Percentiles rank a stretch among this genome's conserved stretches.
Conservation (phyloP, 169 alveolate species). For the Eimeria maxima region DNA sequence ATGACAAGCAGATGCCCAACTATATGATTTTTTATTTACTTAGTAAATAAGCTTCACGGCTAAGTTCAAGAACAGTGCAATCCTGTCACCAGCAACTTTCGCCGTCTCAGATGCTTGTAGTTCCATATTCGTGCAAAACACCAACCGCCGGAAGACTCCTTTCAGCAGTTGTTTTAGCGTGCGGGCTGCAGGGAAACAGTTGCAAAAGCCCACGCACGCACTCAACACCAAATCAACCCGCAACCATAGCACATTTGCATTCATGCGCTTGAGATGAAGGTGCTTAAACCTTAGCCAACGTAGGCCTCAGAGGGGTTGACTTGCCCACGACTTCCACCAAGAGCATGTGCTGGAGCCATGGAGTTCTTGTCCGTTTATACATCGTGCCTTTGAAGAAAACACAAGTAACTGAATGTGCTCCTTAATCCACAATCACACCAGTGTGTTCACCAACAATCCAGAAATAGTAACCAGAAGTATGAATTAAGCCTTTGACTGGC, state of each 20-base stretch:
- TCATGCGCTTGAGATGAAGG: not conserved
- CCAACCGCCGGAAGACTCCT: slow-evolving; percentile 68
- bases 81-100: slow-evolving; percentile 47
- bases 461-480: not conserved
- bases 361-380: slow-evolving; percentile 72
- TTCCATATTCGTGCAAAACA: slow-evolving; percentile 64
- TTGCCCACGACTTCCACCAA: slow-evolving; percentile 75
- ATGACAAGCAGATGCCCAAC: not conserved
- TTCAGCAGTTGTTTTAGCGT: slow-evolving; percentile 79
- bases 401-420: not conserved
- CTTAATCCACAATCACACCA: not conserved
- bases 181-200: slow-evolving; percentile 55
- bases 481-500: not conserved
- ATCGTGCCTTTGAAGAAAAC: slow-evolving; percentile 33
- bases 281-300: not conserved
- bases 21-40: not conserved
- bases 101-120: slow-evolving; percentile 27
- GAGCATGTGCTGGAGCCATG: slow-evolving; percentile 81
- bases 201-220: not conserved
- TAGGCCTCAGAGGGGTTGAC: not conserved
- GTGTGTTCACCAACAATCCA: not conserved
- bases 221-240: not conserved
- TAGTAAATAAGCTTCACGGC: not conserved
- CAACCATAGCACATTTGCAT: not conserved
- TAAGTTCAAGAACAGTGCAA: not conserved